Evolutionary conservation across 2,329 filamentous ascomycete species (phyloP).

Genomic region (Myriosclerotinia scirpicola): DNA sequence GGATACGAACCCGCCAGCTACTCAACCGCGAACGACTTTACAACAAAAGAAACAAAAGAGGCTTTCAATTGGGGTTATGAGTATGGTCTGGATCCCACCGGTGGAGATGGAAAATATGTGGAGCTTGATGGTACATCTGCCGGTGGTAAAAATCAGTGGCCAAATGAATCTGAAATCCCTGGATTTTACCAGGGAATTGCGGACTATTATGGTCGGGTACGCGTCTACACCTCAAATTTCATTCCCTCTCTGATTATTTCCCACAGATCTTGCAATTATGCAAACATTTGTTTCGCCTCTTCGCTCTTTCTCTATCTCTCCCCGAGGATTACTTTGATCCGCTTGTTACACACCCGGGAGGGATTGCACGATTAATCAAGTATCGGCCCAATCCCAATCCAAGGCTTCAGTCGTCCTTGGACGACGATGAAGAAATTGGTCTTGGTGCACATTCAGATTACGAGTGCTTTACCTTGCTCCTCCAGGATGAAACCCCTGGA

Average conservation of each 20-base stretch:
- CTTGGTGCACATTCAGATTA: conserved; percentile 56
- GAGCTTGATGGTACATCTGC: conserved; percentile 37
- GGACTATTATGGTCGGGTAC: conserved; percentile 37
- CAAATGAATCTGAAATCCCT: conserved; percentile 34
- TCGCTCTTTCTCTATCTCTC: conserved; percentile 45
- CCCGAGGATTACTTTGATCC: conserved; percentile 46
- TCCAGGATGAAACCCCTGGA: conserved; percentile 52
- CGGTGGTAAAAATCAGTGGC: conserved; percentile 37
- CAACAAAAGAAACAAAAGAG: conserved; percentile 51
- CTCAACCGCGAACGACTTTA: conserved; percentile 48
- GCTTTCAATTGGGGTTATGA: conserved; percentile 41
- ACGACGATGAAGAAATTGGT: conserved; percentile 35
- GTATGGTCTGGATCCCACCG: conserved; percentile 37
- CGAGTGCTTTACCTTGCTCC: conserved; percentile 55
- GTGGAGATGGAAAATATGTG: conserved; percentile 40
- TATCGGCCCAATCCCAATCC: conserved; percentile 47
- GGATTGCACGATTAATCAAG: conserved; percentile 49
- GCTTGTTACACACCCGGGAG: conserved; percentile 47
- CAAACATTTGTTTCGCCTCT: conserved; percentile 41
- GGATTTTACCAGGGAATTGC: conserved; percentile 38
- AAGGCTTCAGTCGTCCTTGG: conserved; percentile 36
- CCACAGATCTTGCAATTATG: conserved; percentile 43
- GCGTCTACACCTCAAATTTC: not conserved
- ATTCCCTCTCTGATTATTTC: not conserved
- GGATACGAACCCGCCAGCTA: conserved; percentile 52